These are phyloP conservation scores for Nymphaea colorata DNA, from an alignment of 164 flowering plant species.

Conservation along the genomic window DNA sequence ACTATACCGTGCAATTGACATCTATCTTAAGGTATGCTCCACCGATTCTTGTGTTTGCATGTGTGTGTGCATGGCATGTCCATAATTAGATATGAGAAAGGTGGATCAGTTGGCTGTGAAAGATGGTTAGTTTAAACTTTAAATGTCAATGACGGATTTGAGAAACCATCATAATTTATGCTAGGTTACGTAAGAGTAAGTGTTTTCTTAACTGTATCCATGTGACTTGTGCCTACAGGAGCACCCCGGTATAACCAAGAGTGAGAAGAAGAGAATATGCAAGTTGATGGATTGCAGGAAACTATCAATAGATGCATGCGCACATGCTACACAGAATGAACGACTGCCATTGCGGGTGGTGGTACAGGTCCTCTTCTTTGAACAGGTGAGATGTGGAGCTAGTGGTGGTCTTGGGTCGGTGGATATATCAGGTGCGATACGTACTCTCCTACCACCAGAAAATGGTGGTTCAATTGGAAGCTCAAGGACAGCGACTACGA, in stretches of 20 bases:
- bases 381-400: conserved; percentile 55
- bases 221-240: conserved; percentile 31
- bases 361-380: conserved; percentile 92
- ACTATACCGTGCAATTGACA: conserved; percentile 84
- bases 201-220: too few species aligned
- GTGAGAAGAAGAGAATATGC: conserved; percentile 84
- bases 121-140: not conserved
- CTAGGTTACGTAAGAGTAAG: too few species aligned
- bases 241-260: conserved; percentile 68
- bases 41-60: not conserved
- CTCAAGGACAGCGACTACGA: conserved; percentile 48
- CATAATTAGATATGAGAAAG: not conserved
- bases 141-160: not conserved
- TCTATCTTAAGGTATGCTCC: conserved; percentile 60
- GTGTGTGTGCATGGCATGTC: not conserved
- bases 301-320: conserved; percentile 83
- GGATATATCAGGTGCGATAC: conserved; percentile 26
- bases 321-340: conserved; percentile 95
- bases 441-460: conserved; percentile 20
- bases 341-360: conserved; percentile 78
- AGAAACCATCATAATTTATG: too few species aligned
- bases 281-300: conserved; percentile 89
- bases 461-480: conserved; percentile 42
- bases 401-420: conserved; percentile 8
- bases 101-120: too few species aligned